Percentiles rank a stretch among this genome's conserved stretches.
Conservation (phyloP, 495 filamentous ascomycete genomes). For the Recurvomyces mirabilis region DNA sequence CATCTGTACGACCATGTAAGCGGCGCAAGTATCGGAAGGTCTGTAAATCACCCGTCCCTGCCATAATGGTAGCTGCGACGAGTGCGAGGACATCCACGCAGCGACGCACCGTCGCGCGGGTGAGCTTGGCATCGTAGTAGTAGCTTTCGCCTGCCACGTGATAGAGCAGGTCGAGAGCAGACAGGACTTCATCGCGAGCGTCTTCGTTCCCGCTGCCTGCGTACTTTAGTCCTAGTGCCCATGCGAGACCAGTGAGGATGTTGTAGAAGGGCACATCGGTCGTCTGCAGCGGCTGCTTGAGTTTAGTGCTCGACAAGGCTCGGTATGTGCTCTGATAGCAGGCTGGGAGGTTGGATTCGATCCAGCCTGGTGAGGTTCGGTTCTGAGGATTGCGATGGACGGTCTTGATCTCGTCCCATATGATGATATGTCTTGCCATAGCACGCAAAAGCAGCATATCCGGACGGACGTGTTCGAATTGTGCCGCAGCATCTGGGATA, state of each 20-base stretch:
- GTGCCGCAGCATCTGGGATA: conserved; percentile 73
- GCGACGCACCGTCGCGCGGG: conserved; percentile 71
- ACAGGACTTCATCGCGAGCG: conserved; percentile 70
- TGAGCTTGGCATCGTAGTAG: conserved; percentile 70
- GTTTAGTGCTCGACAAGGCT: conserved; percentile 40
- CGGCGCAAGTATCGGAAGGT: conserved; percentile 83
- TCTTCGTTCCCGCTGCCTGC: conserved; percentile 65
- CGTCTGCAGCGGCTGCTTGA: conserved; percentile 42
- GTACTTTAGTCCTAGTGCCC: conserved; percentile 71
- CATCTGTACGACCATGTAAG: conserved; percentile 77
- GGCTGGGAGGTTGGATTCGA: conserved; percentile 58
- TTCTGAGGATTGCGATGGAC: not conserved
- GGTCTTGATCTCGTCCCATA: conserved; percentile 66
- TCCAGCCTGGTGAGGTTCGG: conserved; percentile 56
- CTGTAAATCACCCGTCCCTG: conserved; percentile 78
- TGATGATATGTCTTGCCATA: conserved; percentile 80
- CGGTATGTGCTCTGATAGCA: conserved; percentile 45
- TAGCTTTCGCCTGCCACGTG: conserved; percentile 60
- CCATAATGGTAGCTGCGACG: conserved; percentile 80
- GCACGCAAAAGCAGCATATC: conserved; percentile 87
- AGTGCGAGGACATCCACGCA: conserved; percentile 80
- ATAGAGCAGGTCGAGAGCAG: conserved; percentile 70
- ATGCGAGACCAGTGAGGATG: conserved; percentile 79
- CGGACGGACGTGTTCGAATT: conserved; percentile 90
- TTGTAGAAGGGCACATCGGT: conserved; percentile 86